These are phyloP conservation scores for Cadophora luteo-olivacea DNA, from an alignment of 2,329 filamentous ascomycete species.

Conservation along the genomic window DNA sequence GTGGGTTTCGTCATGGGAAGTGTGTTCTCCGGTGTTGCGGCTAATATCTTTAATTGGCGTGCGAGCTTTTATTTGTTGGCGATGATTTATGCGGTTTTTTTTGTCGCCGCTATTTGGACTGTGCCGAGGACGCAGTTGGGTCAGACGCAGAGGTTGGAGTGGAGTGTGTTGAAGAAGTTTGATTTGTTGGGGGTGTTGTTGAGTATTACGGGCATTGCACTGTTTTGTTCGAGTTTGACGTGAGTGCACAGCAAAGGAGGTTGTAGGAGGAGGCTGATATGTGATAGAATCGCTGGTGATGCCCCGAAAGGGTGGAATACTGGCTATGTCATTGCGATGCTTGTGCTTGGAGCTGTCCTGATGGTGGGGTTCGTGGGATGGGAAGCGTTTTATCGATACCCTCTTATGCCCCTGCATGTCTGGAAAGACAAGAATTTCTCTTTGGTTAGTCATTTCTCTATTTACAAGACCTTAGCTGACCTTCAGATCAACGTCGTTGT, in stretches of 20 bases:
- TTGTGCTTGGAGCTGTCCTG: conserved; percentile 63
- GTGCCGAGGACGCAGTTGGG: conserved; percentile 60
- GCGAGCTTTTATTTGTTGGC: conserved; percentile 67
- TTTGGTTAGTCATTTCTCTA: conserved; percentile 51
- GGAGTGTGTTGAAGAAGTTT: conserved; percentile 55
- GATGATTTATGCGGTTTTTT: conserved; percentile 68
- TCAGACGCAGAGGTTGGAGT: conserved; percentile 48
- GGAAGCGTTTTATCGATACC: conserved; percentile 59
- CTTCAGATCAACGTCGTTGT: conserved; percentile 60
- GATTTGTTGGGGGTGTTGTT: conserved; percentile 66
- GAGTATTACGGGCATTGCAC: conserved; percentile 66
- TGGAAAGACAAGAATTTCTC: conserved; percentile 70
- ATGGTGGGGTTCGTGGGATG: conserved; percentile 67
- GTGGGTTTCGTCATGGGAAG: conserved; percentile 51
- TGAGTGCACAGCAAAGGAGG: conserved; percentile 47
- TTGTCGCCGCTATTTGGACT: conserved; percentile 63
- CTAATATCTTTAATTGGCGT: conserved; percentile 67
- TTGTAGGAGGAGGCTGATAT: conserved; percentile 8
- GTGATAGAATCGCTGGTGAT: conserved; percentile 46
- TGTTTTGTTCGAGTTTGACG: conserved; percentile 36
- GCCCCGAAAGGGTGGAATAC: conserved; percentile 63
- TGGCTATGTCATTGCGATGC: conserved; percentile 65
- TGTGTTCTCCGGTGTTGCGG: conserved; percentile 63
- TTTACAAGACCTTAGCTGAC: conserved; percentile 7
- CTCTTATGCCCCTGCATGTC: conserved; percentile 60